A percentile compares a stretch with the other conserved stretches of the same genome.
phyloP scores from a whole-genome alignment of 441 rosid genomes.

The Mallotus japonicus region DNA sequence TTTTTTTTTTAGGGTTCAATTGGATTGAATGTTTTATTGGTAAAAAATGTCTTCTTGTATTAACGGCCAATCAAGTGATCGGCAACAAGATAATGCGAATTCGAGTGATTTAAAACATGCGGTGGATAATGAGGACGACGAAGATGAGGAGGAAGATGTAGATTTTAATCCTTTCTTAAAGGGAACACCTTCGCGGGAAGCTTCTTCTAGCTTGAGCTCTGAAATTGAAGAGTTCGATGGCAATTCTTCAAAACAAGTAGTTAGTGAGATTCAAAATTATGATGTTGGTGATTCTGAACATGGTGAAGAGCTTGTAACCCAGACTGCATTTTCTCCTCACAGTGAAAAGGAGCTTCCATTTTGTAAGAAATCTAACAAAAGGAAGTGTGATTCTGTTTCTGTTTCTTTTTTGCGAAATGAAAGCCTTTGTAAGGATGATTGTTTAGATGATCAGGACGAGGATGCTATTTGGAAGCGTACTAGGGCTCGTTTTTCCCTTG shows the following conservation, averaged over 20 bases:
- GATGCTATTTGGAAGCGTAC: conserved; percentile 93
- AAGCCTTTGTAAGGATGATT: conserved; percentile 2
- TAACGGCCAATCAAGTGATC: conserved; percentile 27
- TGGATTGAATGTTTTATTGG: conserved; percentile 14
- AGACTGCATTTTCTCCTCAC: conserved; percentile 23
- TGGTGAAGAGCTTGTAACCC: conserved; percentile 45
- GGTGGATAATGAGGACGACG: conserved; percentile 33
- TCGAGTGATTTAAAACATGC: conserved; percentile 23
- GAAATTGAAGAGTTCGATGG: conserved; percentile 55
- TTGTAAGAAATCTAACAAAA: conserved; percentile 29
- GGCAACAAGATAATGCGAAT: conserved; percentile 18
- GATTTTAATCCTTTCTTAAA: conserved; percentile 83
- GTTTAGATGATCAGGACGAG: conserved; percentile 47
- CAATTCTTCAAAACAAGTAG: conserved; percentile 25
- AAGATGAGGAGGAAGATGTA: conserved; percentile 73
- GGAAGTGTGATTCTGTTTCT: conserved; percentile 26
- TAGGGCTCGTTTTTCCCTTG: conserved; percentile 86
- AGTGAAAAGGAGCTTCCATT: conserved; percentile 22
- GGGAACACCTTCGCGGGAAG: conserved; percentile 67
- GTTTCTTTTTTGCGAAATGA: conserved; percentile 25
- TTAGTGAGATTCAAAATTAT: conserved; percentile 24
- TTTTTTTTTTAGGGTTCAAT: neutral
- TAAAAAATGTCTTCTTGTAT: conserved; percentile 18
- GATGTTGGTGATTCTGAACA: conserved; percentile 41
- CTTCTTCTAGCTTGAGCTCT: conserved; percentile 91